Percentiles rank a stretch among this genome's conserved stretches.
Conservation (phyloP, 1,284 basidiomycete species). For the Flammula alnicola region DNA sequence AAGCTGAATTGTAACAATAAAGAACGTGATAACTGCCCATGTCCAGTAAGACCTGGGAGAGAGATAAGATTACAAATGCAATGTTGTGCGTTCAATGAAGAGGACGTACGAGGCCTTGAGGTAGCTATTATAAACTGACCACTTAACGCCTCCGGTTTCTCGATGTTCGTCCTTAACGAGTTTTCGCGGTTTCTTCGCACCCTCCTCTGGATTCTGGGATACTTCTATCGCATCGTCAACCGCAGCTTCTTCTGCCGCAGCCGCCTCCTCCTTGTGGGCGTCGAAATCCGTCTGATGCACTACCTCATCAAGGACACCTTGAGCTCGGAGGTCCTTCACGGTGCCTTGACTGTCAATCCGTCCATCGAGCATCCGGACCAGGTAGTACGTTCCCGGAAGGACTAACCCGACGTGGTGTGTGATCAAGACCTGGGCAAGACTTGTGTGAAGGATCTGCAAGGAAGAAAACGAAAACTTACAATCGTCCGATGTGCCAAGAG, state of each 20-base stretch:
- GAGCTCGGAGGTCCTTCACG: slow-evolving; percentile 59
- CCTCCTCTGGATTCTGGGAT: slow-evolving; percentile 20
- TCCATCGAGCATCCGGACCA: slow-evolving; percentile 77
- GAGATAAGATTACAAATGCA: not conserved
- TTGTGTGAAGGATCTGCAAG: not conserved
- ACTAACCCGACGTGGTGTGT: slow-evolving; percentile 81
- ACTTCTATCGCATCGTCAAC: slow-evolving; percentile 32
- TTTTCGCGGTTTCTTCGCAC: slow-evolving; percentile 61
- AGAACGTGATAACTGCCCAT: slow-evolving; percentile 53
- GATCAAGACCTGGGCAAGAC: slow-evolving; percentile 57
- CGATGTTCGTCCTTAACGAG: slow-evolving; percentile 74
- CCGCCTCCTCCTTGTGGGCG: slow-evolving; percentile 36
- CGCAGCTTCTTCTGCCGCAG: slow-evolving; percentile 30
- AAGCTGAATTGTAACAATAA: slow-evolving; percentile 56
- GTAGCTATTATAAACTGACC: slow-evolving; percentile 80
- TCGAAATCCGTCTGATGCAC: slow-evolving; percentile 50
- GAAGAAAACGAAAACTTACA: slow-evolving; percentile 42
- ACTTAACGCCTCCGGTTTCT: slow-evolving; percentile 78
- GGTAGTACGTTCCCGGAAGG: slow-evolving; percentile 68
- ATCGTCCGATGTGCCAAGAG: slow-evolving; percentile 71
- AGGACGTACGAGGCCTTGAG: slow-evolving; percentile 62
- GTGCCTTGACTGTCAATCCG: slow-evolving; percentile 72
- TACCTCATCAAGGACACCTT: slow-evolving; percentile 64
- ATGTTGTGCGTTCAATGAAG: not conserved
- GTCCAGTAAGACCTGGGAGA: slow-evolving; percentile 64